phyloP scores from a whole-genome alignment of 306 rosid species.

The Carpinus viminea region DNA sequence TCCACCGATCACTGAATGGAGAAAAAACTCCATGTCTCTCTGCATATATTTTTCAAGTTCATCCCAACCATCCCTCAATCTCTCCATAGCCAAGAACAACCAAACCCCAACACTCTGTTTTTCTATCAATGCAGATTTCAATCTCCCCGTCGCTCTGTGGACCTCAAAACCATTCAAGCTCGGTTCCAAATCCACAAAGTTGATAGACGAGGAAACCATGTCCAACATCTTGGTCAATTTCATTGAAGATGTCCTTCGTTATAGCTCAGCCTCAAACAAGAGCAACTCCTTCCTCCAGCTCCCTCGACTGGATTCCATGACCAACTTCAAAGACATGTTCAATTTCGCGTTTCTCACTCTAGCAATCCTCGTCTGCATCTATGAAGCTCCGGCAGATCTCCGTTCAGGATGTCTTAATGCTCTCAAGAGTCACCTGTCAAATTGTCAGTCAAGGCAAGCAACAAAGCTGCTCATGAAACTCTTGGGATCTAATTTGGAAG shows the following conservation, averaged over 20 bases:
- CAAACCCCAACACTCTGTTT: conserved; percentile 47
- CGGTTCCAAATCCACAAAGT: conserved; percentile 26
- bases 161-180: conserved; percentile 65
- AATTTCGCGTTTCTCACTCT: conserved; percentile 66
- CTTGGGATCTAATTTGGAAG: conserved; percentile 81
- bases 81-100: conserved; percentile 47
- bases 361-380: conserved; percentile 70
- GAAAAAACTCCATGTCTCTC: conserved; percentile 45
- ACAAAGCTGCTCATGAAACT: conserved; percentile 64
- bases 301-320: conserved; percentile 42
- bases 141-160: conserved; percentile 76
- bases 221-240: conserved; percentile 57
- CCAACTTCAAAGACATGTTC: conserved; percentile 58
- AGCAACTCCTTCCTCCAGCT: conserved; percentile 45
- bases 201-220: conserved; percentile 44
- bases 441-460: conserved; percentile 48
- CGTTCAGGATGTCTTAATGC: conserved; percentile 53
- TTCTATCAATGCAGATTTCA: conserved; percentile 60
- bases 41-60: conserved; percentile 53
- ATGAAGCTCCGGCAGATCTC: conserved; percentile 71
- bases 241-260: conserved; percentile 66
- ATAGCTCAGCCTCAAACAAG: conserved; percentile 52
- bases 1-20: conserved; percentile 77
- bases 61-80: conserved; percentile 72
- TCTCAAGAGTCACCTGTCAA: conserved; percentile 44